Evolutionary conservation across 2,329 filamentous ascomycete genomes (phyloP), one percentile per base, ranked within the genome.

Genomic region (Nemania serpens): DNA sequence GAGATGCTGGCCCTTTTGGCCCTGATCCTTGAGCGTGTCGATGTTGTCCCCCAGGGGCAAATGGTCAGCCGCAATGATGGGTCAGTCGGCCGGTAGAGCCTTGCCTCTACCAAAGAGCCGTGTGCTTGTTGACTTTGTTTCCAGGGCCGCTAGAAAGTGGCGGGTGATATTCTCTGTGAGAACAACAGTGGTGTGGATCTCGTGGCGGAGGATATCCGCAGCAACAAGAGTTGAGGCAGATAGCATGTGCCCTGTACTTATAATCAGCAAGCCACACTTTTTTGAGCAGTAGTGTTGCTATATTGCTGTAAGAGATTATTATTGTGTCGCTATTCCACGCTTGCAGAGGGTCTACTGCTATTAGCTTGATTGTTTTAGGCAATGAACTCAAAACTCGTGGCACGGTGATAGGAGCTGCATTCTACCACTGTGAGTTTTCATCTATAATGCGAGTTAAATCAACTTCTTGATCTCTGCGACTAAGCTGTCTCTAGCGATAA

Each of bases 401-500:
- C n/a, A n/a, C n/a, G n/a, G n/a, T n/a, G n/a, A n/a, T n/a, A n/a
- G n/a, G n/a, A n/a, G n/a, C n/a, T n/a, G n/a, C n/a, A n/a, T n/a
- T n/a, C n/a, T n/a, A n/a, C n/a, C n/a, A n/a, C n/a, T n/a, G n/a
- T n/a, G n/a, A n/a, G n/a, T n/a, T n/a, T n/a, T n/a, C n/a, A n/a
- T n/a, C n/a, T n/a, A n/a, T n/a, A n/a, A n/a, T n/a, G n/a, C n/a
- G n/a, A n/a, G n/a, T n/a, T n/a, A n/a, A n/a, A n/a, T n/a, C n/a
- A n/a, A n/a, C n/a, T n/a, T n/a, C n/a, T n/a, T n/a, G n/a, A 36
- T 12, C 34, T 36, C 34, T 12, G 6, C 34, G 12, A 36, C 34
- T 36, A 36, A 36, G 12, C 12, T 36, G 7, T 82, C 61, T 88
- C 34, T 36, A 12, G 34, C 34, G 6, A 36, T 36, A 36, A 36